Evolutionary conservation across 441 rosid species (phyloP).

Genomic region (Isatis lusitanica): DNA sequence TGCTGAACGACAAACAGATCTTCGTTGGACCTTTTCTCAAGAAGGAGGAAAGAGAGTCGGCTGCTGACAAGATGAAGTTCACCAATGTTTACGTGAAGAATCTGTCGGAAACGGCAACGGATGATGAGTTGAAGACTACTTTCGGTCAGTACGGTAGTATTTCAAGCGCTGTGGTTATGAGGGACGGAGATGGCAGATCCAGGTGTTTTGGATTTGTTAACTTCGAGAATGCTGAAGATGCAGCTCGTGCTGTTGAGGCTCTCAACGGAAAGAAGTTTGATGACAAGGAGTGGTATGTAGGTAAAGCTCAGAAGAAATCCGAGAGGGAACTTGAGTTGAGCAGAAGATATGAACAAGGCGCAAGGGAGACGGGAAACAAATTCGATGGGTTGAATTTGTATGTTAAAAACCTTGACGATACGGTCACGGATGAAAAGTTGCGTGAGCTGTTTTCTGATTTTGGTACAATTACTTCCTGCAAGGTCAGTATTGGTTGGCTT

Average conservation of each 20-base stretch:
- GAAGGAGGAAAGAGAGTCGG: conserved; percentile 50
- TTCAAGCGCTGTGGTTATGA: conserved; percentile 57
- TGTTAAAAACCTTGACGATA: conserved; percentile 57
- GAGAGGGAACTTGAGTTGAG: conserved; percentile 56
- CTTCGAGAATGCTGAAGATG: conserved; percentile 54
- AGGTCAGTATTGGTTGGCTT: conserved; percentile 37
- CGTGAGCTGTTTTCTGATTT: conserved; percentile 49
- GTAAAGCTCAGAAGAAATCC: conserved; percentile 60
- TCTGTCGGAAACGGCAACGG: conserved; percentile 42
- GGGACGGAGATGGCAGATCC: conserved; percentile 54
- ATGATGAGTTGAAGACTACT: conserved; percentile 44
- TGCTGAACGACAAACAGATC: conserved; percentile 46
- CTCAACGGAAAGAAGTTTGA: conserved; percentile 54
- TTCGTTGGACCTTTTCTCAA: conserved; percentile 55
- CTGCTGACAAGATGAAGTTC: conserved; percentile 41
- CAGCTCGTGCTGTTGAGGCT: conserved; percentile 54
- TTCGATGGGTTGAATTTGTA: conserved; percentile 52
- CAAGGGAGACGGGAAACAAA: conserved; percentile 42
- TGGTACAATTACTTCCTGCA: conserved; percentile 58
- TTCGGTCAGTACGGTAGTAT: conserved; percentile 52
- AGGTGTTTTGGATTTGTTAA: conserved; percentile 61
- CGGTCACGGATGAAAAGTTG: conserved; percentile 50
- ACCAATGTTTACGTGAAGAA: conserved; percentile 55
- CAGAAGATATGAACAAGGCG: conserved; percentile 49
- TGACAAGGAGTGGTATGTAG: conserved; percentile 60